Conservation (phyloP, 768 basidiomycete species). For the Ramaria rubella region DNA sequence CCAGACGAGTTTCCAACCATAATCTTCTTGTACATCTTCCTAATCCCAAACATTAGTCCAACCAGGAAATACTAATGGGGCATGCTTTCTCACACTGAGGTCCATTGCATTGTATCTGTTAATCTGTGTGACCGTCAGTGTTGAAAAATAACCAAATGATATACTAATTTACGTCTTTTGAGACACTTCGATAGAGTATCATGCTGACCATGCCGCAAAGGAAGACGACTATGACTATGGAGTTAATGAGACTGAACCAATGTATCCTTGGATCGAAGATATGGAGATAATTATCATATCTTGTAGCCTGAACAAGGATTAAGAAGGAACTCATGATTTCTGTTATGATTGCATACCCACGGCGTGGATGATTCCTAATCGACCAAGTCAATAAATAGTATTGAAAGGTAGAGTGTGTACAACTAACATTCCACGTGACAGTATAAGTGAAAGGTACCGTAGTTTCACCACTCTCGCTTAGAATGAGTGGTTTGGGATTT, state of each 20-base stretch:
- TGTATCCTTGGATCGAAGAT: constrained; percentile 93
- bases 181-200: constrained; percentile 79
- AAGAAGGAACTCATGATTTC: constrained; percentile 4
- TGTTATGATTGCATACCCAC: constrained; percentile 45
- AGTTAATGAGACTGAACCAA: constrained; percentile 94
- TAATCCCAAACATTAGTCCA: constrained; percentile 22
- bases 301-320: constrained; percentile 57
- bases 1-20: constrained; percentile 97
- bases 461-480: constrained; percentile 56
- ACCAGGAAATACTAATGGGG: background rate
- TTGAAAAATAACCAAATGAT: background rate
- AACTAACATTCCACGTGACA: constrained; percentile 75
- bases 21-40: constrained; percentile 97
- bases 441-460: constrained; percentile 80
- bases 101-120: constrained; percentile 94
- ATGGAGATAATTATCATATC: constrained; percentile 96
- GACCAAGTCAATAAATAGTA: background rate
- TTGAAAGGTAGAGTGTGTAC: background rate
- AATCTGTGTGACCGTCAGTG: constrained; percentile 43
- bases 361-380: constrained; percentile 74
- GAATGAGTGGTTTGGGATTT: constrained; percentile 40
- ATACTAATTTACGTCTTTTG: constrained; percentile 63
- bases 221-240: constrained; percentile 84
- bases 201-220: constrained; percentile 91
- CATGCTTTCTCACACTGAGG: constrained; percentile 52